These are phyloP conservation scores for Globisporangium cystogenes DNA, from an alignment of 352 stramenopile species.

Conservation along the genomic window DNA sequence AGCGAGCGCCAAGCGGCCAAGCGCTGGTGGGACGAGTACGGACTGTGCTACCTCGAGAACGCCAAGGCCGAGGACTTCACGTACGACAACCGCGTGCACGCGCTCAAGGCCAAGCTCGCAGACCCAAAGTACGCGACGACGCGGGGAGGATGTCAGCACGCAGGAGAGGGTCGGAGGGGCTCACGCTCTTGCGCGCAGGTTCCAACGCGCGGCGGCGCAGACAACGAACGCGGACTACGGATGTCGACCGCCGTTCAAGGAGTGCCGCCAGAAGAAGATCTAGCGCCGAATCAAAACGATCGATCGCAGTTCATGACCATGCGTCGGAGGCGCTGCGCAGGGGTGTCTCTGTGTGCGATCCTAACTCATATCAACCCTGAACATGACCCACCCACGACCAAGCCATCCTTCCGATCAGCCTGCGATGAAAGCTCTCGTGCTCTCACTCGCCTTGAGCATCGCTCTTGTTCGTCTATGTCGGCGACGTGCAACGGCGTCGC, in stretches of 20 bases:
- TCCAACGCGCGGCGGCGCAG: conserved; percentile 39
- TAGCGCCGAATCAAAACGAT: neutral
- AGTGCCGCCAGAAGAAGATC: conserved; percentile 60
- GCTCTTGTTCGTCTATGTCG: neutral
- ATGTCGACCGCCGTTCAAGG: conserved; percentile 64
- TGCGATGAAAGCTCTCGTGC: no score
- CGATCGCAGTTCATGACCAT: neutral
- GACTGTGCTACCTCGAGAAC: conserved; percentile 73
- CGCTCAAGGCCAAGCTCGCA: conserved; percentile 56
- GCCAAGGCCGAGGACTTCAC: conserved; percentile 77
- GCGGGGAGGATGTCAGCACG: no score
- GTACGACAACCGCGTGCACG: conserved; percentile 74
- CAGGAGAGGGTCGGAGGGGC: neutral
- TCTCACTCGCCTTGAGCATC: no score
- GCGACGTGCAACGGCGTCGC: conserved; percentile 4
- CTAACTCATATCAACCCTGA: no score
- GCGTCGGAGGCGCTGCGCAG: no score
- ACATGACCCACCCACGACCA: no score
- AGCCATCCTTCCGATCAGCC: no score
- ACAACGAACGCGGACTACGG: conserved; percentile 68
- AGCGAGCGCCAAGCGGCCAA: conserved; percentile 72
- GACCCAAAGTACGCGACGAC: conserved; percentile 36
- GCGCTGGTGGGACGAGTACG: conserved; percentile 80
- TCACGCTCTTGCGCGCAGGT: conserved; percentile 17
- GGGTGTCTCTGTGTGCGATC: no score